Base-by-base conservation (phyloP, 2,329 filamentous ascomycete genomes). In the Aureobasidium sp. region DNA sequence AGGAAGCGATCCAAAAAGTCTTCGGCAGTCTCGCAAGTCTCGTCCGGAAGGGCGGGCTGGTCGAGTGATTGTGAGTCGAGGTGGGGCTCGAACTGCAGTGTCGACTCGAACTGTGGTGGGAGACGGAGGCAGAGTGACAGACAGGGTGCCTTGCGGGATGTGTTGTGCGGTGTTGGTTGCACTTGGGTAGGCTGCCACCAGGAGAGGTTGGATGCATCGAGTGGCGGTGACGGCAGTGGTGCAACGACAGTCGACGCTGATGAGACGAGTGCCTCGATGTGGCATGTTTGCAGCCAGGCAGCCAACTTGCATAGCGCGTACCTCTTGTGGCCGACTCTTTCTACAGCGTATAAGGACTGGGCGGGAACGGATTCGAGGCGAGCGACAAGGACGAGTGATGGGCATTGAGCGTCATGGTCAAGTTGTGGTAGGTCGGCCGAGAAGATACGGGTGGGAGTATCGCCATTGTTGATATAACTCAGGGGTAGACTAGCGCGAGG, bases 301-400 rank as follows among this genome's bases (percentile, higher is more conserved):
- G 88, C 90, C 50, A 96, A 80, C 71, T 87, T 90, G 76, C 90
- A 94, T 31, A 93, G 75, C 13, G 88, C 87, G 74, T 93, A 95
- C 4, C 91, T 80, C 1, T 85, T 85, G 54, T 80, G 77, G 20
- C 83, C 80, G 42, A 92, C 88, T 29, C 88, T 84, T 79, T 95
- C 92, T n/a, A 93, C 79, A 16, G 85, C 90, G 74, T 88, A 91
- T 0, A 87, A 69, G 42, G 80, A 81, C 65, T 82, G 81, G 68
- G 82, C 84, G 29, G 83, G 80, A 67, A 83, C 85, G 31, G 83
- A 79, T 50, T 91, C 87, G 53, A 87, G 82, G 66, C 87, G 83
- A 33, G 88, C 90, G 66, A 93, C 81, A 13, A 93, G 82, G 20
- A 93, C 80, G 66, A 84, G 85, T 18, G 85, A 81, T 15, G 79